A percentile compares a stretch with the other conserved stretches of the same genome.
These are phyloP conservation scores for Gentiana macrophylla DNA, from an alignment of 257 asterid genomes.

Conservation along the genomic window DNA sequence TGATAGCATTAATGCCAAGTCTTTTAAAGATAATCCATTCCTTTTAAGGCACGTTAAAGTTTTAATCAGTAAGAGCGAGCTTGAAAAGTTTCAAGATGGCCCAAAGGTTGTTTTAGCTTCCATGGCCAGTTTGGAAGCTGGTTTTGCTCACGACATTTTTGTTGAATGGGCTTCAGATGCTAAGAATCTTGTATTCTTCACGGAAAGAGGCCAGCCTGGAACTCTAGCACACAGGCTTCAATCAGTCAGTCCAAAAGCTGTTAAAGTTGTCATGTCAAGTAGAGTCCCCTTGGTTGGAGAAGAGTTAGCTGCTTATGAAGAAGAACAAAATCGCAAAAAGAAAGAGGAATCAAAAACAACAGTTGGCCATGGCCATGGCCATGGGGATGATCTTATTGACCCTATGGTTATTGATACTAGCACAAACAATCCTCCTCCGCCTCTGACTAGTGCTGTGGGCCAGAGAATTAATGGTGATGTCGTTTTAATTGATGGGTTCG, in stretches of 20 bases:
- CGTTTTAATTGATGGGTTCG: slow-evolving; percentile 80
- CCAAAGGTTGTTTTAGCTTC: slow-evolving; percentile 94
- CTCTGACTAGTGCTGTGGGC: slow-evolving; percentile 61
- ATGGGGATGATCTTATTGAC: slow-evolving; percentile 47
- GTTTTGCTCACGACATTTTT: slow-evolving; percentile 91
- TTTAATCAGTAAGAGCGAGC: slow-evolving; percentile 63
- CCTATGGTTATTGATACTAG: slow-evolving; percentile 68
- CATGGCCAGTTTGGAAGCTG: slow-evolving; percentile 95
- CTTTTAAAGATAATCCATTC: slow-evolving; percentile 93
- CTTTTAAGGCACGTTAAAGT: slow-evolving; percentile 75
- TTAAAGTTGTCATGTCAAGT: slow-evolving; percentile 88
- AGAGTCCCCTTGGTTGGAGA: slow-evolving; percentile 94
- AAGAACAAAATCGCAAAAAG: slow-evolving; percentile 63
- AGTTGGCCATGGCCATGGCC: slow-evolving; percentile 16
- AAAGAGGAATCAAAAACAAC: slow-evolving; percentile 73
- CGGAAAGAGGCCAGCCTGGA: slow-evolving; percentile 97
- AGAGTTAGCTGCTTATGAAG: slow-evolving; percentile 98
- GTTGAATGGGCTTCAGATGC: slow-evolving; percentile 97
- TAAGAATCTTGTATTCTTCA: slow-evolving; percentile 86
- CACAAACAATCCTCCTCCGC: slow-evolving; percentile 34
- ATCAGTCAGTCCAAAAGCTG: slow-evolving; percentile 98
- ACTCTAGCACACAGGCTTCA: slow-evolving; percentile 95
- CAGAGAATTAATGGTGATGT: slow-evolving; percentile 14
- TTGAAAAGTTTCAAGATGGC: slow-evolving; percentile 72
- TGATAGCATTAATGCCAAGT: slow-evolving; percentile 74